Evolutionary conservation across 108 stramenopile species (phyloP).

Genomic region (Nannochloropsis salina): DNA sequence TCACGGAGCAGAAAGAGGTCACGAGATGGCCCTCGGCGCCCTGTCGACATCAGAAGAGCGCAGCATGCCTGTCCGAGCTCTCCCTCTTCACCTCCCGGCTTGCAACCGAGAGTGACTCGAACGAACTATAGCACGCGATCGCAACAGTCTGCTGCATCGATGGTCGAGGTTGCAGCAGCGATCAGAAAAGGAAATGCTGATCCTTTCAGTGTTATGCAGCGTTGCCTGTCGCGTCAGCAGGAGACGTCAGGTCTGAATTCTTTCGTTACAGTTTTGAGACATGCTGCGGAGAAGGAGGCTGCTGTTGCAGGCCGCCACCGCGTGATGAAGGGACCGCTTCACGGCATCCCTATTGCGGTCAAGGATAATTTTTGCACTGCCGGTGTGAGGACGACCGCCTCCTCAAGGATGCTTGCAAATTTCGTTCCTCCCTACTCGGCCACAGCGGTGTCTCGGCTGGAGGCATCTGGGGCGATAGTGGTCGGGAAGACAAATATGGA

Average conservation of each 20-base stretch:
- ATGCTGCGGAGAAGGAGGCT: not conserved
- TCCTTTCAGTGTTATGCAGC: not conserved
- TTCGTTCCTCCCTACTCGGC: slow-evolving; percentile 59
- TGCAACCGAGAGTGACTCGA: too few relatives aligned
- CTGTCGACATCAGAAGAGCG: not conserved
- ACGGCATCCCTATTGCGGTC: slow-evolving; percentile 76
- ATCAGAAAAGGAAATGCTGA: not conserved
- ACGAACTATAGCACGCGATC: not conserved
- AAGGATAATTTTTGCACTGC: slow-evolving; percentile 79
- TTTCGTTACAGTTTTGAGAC: not conserved
- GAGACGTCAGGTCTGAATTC: not conserved
- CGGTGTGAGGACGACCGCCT: slow-evolving; percentile 62
- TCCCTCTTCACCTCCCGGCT: not conserved
- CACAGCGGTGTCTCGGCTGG: slow-evolving; percentile 58
- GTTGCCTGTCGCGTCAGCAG: slow-evolving; percentile 14
- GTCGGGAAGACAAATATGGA: slow-evolving; percentile 82
- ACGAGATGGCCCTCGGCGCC: not conserved
- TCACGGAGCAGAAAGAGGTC: not conserved
- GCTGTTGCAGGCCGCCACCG: not conserved
- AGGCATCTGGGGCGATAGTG: slow-evolving; percentile 65
- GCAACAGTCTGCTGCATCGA: not conserved
- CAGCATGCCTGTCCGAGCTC: not conserved
- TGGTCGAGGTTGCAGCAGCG: slow-evolving; percentile 1
- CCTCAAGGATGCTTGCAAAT: slow-evolving; percentile 62
- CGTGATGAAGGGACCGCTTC: not conserved